Percentiles rank a stretch among this genome's conserved stretches.
These are phyloP conservation scores for Taiozyma sp. DNA, from an alignment of 1,139 yeast genomes.

Conservation along the genomic window DNA sequence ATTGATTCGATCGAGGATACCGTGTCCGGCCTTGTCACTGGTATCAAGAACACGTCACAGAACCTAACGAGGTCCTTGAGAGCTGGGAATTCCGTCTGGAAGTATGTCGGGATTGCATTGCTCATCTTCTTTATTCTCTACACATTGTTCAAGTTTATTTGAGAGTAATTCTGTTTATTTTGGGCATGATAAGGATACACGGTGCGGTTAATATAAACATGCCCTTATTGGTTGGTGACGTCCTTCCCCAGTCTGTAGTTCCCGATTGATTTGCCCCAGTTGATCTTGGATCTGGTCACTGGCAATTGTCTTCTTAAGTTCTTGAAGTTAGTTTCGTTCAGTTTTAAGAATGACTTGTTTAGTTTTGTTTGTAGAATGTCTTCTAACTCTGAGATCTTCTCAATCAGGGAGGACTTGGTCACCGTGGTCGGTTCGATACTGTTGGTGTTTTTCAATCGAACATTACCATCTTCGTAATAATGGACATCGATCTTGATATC, in stretches of 20 bases:
- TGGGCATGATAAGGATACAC: too few species aligned
- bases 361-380: constrained; percentile 52
- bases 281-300: constrained; percentile 82
- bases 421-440: constrained; percentile 25
- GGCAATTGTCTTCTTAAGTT: constrained; percentile 87
- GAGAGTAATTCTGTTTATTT: background rate
- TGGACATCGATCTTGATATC: constrained; percentile 68
- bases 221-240: constrained; percentile 36
- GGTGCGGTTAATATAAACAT: too few species aligned
- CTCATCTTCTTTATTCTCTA: constrained; percentile 60
- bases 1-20: constrained; percentile 55
- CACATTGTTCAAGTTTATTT: constrained; percentile 53
- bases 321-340: constrained; percentile 81
- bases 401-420: background rate
- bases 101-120: constrained; percentile 54
- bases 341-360: constrained; percentile 57
- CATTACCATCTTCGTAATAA: constrained; percentile 95
- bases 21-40: constrained; percentile 53
- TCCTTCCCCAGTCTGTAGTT: constrained; percentile 86
- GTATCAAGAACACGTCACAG: constrained; percentile 60
- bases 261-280: constrained; percentile 94
- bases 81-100: constrained; percentile 52
- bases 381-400: constrained; percentile 52
- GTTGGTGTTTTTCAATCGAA: constrained; percentile 58
- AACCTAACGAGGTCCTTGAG: constrained; percentile 56